phyloP scores from a whole-genome alignment of 75 land plant genomes.

The Ceratopteris richardii region DNA sequence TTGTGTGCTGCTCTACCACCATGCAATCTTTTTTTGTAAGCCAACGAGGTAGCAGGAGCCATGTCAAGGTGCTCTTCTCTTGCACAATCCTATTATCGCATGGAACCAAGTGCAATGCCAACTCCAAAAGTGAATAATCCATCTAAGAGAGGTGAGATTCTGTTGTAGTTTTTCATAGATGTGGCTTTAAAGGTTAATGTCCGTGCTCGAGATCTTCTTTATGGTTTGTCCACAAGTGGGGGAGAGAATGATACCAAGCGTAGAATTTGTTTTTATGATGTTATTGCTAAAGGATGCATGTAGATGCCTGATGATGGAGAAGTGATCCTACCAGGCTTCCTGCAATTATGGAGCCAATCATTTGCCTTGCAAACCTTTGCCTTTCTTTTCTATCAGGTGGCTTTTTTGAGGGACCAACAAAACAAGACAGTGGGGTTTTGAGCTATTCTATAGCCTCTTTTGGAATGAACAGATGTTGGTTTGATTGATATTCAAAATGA shows the following conservation, averaged over 20 bases:
- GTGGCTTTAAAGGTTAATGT: conserved; percentile 83
- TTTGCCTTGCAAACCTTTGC: conserved; percentile 92
- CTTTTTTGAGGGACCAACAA: too few species aligned
- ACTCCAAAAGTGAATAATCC: conserved; percentile 48
- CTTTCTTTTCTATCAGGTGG: conserved; percentile 84
- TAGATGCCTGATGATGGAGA: conserved; percentile 59
- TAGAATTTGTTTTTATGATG: conserved; percentile 72
- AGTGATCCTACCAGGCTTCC: conserved; percentile 63
- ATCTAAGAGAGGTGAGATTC: conserved; percentile 48
- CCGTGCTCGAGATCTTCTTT: conserved; percentile 68
- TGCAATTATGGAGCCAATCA: conserved; percentile 95
- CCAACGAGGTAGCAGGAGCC: too few species aligned
- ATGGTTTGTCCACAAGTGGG: conserved; percentile 5
- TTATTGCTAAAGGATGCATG: conserved; percentile 81
- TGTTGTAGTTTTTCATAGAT: conserved; percentile 83
- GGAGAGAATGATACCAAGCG: conserved; percentile 5
- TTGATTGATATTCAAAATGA: too few species aligned
- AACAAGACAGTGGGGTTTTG: too few species aligned
- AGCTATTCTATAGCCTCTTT: too few species aligned
- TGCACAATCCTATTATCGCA: too few species aligned
- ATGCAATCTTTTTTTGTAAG: too few species aligned
- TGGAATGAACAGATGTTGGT: too few species aligned
- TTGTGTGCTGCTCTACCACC: too few species aligned
- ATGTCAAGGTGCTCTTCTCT: too few species aligned
- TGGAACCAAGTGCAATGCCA: too few species aligned